Percentiles rank a stretch among this genome's conserved stretches.
phyloP scores from a whole-genome alignment of 345 rosid genomes.

The Gossypium raimondii region DNA sequence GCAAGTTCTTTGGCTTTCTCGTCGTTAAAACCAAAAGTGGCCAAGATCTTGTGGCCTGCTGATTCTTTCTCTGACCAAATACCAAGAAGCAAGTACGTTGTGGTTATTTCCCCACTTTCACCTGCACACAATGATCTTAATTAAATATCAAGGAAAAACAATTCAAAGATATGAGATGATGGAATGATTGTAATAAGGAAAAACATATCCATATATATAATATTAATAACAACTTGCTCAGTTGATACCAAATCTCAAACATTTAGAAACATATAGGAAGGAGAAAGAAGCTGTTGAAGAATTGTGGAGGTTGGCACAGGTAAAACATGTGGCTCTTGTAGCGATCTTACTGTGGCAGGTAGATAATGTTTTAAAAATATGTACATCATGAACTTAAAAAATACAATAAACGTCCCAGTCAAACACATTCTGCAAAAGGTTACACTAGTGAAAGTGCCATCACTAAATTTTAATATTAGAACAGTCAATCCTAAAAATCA shows the following conservation, averaged over 20 bases:
- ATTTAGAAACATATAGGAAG: neutral
- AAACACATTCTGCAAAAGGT: neutral
- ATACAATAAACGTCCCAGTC: neutral
- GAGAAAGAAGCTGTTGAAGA: neutral
- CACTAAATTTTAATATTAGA: neutral
- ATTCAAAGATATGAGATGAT: neutral
- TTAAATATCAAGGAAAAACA: neutral
- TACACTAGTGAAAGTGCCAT: neutral
- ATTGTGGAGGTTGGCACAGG: neutral
- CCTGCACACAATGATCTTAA: conserved; percentile 37
- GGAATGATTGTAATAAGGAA: neutral
- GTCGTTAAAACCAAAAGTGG: conserved; percentile 61
- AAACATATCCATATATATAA: neutral
- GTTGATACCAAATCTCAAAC: neutral
- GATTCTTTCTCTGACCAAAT: conserved; percentile 77
- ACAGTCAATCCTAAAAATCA: neutral
- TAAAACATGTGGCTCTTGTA: neutral
- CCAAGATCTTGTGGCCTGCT: conserved; percentile 69
- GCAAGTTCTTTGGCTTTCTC: conserved; percentile 74
- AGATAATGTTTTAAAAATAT: neutral
- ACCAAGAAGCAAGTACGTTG: conserved; percentile 70
- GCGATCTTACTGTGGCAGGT: neutral
- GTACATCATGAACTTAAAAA: neutral
- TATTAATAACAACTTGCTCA: neutral
- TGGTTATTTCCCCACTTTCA: conserved; percentile 70